Conservation (phyloP, 192 early-diverging fungal genomes). For the Thoreauomyces humboldtii region DNA sequence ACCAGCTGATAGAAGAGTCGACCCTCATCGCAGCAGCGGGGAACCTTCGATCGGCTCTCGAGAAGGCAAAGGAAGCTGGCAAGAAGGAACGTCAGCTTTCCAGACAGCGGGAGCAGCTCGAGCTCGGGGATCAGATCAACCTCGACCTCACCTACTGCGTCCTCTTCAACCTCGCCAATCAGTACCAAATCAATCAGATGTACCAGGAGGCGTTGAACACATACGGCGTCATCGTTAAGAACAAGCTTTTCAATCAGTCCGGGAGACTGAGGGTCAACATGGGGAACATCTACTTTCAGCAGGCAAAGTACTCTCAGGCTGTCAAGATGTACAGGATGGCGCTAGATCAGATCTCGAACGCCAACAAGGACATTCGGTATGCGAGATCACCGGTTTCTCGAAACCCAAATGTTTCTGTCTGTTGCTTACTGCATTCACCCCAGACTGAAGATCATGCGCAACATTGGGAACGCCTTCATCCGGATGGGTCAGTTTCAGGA, state of each 20-base stretch:
- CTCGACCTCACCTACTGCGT: slow-evolving; percentile 64
- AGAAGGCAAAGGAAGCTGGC: slow-evolving; percentile 61
- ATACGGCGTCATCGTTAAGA: slow-evolving; percentile 60
- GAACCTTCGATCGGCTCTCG: slow-evolving; percentile 47
- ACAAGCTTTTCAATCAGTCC: slow-evolving; percentile 62
- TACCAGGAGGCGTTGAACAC: slow-evolving; percentile 61
- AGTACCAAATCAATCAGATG: slow-evolving; percentile 57
- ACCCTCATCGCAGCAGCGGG: slow-evolving; percentile 40
- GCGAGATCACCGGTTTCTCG: neutral
- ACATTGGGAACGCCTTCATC: slow-evolving; percentile 59
- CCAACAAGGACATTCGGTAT: slow-evolving; percentile 54
- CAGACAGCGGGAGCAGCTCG: slow-evolving; percentile 53
- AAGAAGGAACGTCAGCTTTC: slow-evolving; percentile 53
- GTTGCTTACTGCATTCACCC: neutral
- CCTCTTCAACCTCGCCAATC: slow-evolving; percentile 56
- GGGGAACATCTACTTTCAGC: slow-evolving; percentile 65
- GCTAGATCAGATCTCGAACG: slow-evolving; percentile 57
- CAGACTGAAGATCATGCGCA: slow-evolving; percentile 59
- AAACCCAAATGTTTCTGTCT: neutral
- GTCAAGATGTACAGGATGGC: slow-evolving; percentile 69
- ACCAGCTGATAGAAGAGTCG: slow-evolving; percentile 49
- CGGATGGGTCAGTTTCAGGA: slow-evolving; percentile 59
- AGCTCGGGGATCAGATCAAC: slow-evolving; percentile 53
- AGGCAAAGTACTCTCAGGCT: slow-evolving; percentile 56
- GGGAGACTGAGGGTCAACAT: slow-evolving; percentile 60